Conservation (phyloP, 2,329 filamentous ascomycete genomes). For the Pezicula radicicola region DNA sequence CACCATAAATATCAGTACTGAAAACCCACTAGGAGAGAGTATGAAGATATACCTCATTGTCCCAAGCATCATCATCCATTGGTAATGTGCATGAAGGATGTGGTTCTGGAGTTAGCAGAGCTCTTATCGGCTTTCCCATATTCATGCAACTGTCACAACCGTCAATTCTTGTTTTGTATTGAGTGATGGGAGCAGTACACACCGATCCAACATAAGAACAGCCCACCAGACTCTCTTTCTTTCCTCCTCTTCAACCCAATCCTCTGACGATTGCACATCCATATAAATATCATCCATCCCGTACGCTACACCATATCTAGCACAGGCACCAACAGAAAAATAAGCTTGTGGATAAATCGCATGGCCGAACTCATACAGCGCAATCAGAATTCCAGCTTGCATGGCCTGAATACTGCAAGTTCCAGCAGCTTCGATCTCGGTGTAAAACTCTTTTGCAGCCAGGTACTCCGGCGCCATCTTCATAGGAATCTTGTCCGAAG, state of each 20-base stretch:
- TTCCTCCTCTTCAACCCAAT: conserved; percentile 2
- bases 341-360: conserved; percentile 34
- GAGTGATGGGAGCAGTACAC: not conserved
- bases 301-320: not conserved
- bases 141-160: conserved; percentile 3
- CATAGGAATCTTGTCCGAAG: not conserved
- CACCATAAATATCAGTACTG: not conserved
- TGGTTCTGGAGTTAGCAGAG: conserved; percentile 4
- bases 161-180: not conserved
- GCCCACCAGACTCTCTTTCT: conserved; percentile 7
- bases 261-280: not conserved
- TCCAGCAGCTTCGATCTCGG: conserved; percentile 21
- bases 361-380: conserved; percentile 30
- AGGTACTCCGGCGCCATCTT: conserved; percentile 19
- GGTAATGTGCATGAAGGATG: not conserved
- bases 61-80: conserved; percentile 5
- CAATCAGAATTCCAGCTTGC: conserved; percentile 29
- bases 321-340: conserved; percentile 18
- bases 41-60: not conserved
- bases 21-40: not conserved
- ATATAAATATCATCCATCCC: not conserved
- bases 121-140: conserved; percentile 2
- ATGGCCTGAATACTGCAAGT: conserved; percentile 24
- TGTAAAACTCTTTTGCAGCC: conserved; percentile 24
- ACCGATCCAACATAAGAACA: conserved; percentile 5